These are phyloP conservation scores for Allantophomopsis cytisporea DNA, from an alignment of 2,329 filamentous ascomycete species.

Conservation along the genomic window DNA sequence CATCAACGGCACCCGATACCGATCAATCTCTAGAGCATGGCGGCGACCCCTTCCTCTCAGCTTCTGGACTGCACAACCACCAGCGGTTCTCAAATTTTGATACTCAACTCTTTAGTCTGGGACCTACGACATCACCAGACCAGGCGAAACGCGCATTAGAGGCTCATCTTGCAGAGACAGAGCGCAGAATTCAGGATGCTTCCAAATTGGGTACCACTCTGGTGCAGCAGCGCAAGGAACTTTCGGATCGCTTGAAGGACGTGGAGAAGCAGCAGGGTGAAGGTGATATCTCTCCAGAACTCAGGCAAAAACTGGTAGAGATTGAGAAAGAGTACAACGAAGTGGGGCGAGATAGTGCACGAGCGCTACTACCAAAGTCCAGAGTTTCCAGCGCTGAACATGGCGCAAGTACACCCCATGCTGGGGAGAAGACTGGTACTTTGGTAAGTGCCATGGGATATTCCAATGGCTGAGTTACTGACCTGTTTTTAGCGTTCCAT, in stretches of 20 bases:
- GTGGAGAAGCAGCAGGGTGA: constrained; percentile 68
- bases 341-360: constrained; percentile 76
- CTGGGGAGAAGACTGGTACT: constrained; percentile 22
- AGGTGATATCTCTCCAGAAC: constrained; percentile 66
- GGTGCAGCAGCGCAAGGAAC: constrained; percentile 72
- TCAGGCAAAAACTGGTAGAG: constrained; percentile 71
- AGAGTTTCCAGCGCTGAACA: constrained; percentile 60
- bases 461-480: no score
- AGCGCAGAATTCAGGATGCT: constrained; percentile 80
- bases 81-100: constrained; percentile 79
- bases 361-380: constrained; percentile 78
- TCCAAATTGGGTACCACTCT: constrained; percentile 80
- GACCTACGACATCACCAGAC: constrained; percentile 63
- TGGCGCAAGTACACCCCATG: constrained; percentile 25
- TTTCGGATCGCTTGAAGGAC: constrained; percentile 71
- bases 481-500: constrained; percentile 41
- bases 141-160: constrained; percentile 83
- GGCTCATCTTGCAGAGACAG: constrained; percentile 84
- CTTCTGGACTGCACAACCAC: constrained; percentile 38
- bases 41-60: constrained; percentile 44
- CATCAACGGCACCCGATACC: no score
- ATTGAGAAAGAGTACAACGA: constrained; percentile 94
- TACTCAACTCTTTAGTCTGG: constrained; percentile 63
- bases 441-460: constrained; percentile 19
- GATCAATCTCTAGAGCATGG: background rate